Evolutionary conservation across 345 rosid genomes (phyloP).

Genomic region (Schrenkiella parvula): DNA sequence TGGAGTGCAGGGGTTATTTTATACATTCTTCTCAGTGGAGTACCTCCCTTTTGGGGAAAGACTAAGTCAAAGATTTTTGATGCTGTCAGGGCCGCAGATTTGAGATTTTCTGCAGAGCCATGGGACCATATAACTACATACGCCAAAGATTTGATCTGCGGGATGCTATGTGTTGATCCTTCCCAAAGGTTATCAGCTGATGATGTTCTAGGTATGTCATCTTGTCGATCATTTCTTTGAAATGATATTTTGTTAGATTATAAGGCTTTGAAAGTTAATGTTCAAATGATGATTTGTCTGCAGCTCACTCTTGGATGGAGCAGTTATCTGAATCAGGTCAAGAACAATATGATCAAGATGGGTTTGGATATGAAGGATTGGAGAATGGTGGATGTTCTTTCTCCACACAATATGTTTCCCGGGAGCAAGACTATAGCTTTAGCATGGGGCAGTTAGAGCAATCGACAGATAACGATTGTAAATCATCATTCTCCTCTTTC

Average conservation of each 20-base stretch:
- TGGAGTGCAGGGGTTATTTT: slow-evolving; percentile 82
- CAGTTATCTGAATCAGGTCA: slow-evolving; percentile 34
- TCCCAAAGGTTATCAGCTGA: slow-evolving; percentile 61
- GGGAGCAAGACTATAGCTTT: slow-evolving; percentile 62
- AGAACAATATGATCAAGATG: slow-evolving; percentile 35
- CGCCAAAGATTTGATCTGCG: slow-evolving; percentile 59
- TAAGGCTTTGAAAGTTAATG: background rate
- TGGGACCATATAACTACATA: slow-evolving; percentile 62
- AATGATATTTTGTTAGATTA: background rate
- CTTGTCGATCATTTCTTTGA: background rate
- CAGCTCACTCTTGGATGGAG: slow-evolving; percentile 79
- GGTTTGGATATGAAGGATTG: slow-evolving; percentile 32
- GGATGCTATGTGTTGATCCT: slow-evolving; percentile 79
- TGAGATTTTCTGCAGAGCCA: slow-evolving; percentile 57
- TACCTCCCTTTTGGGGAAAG: slow-evolving; percentile 79
- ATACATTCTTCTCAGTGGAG: slow-evolving; percentile 64
- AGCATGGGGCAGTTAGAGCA: slow-evolving; percentile 32
- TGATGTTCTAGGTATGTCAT: slow-evolving; percentile 55
- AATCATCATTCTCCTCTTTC: slow-evolving; percentile 58
- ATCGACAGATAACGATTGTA: slow-evolving; percentile 40
- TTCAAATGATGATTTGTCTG: slow-evolving; percentile 12
- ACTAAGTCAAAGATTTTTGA: slow-evolving; percentile 77
- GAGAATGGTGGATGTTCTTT: slow-evolving; percentile 43
- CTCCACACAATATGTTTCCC: slow-evolving; percentile 34
- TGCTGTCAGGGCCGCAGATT: slow-evolving; percentile 77